A percentile compares a stretch with the other conserved stretches of the same genome.
Evolutionary conservation across 192 early-diverging fungal genomes (phyloP).

Genomic region (Coemansia sp.): DNA sequence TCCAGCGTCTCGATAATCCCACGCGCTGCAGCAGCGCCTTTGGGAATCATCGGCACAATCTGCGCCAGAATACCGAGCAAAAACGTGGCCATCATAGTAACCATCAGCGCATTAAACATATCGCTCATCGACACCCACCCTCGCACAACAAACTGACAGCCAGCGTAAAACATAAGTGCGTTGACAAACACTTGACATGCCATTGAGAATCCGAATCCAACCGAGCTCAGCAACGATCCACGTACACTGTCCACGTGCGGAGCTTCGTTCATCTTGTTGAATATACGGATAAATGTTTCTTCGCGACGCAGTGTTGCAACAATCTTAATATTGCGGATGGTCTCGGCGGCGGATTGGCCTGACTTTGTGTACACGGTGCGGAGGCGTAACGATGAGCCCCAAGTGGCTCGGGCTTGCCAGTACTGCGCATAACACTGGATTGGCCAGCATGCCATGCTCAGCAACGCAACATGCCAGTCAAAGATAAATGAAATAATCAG

Average conservation of each 20-base stretch:
- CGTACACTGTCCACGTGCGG: slow-evolving; percentile 69
- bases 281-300: slow-evolving; percentile 67
- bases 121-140: slow-evolving; percentile 43
- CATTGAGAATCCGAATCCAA: slow-evolving; percentile 75
- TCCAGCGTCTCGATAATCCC: slow-evolving; percentile 70
- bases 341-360: slow-evolving; percentile 81
- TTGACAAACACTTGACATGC: slow-evolving; percentile 71
- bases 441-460: slow-evolving; percentile 64
- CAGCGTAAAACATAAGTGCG: slow-evolving; percentile 70
- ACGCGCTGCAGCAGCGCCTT: slow-evolving; percentile 77
- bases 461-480: slow-evolving; percentile 81
- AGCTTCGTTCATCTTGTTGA: slow-evolving; percentile 58
- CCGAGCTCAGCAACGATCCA: slow-evolving; percentile 62
- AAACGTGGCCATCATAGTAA: slow-evolving; percentile 71
- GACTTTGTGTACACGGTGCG: slow-evolving; percentile 75
- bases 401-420: slow-evolving; percentile 30
- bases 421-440: slow-evolving; percentile 52
- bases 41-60: slow-evolving; percentile 72
- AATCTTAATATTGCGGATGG: slow-evolving; percentile 83
- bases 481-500: slow-evolving; percentile 67
- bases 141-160: slow-evolving; percentile 59
- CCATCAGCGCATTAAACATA: slow-evolving; percentile 72
- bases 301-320: slow-evolving; percentile 80
- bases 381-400: slow-evolving; percentile 55
- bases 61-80: slow-evolving; percentile 64